These are phyloP conservation scores for Cladosporium sp. DNA, from an alignment of 2,329 filamentous ascomycete genomes.

Conservation along the genomic window DNA sequence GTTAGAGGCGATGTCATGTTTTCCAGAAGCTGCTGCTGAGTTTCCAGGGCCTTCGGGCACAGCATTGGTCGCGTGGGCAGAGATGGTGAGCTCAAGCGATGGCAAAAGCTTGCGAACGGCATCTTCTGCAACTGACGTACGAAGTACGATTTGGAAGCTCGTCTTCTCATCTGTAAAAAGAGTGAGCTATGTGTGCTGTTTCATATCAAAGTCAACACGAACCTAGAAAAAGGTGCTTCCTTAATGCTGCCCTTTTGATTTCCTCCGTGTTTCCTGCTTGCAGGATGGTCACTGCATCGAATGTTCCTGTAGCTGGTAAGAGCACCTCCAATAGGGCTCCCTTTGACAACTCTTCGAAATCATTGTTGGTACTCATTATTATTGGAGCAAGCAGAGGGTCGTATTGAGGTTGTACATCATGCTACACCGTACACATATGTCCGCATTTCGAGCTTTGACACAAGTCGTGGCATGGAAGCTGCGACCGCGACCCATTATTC, in stretches of 20 bases:
- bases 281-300: slow-evolving; percentile 20
- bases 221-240: slow-evolving; percentile 31
- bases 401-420: neutral
- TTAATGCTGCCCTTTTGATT: slow-evolving; percentile 18
- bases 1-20: slow-evolving; percentile 26
- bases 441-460: neutral
- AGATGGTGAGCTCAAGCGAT: slow-evolving; percentile 24
- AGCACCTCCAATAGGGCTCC: slow-evolving; percentile 25
- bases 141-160: slow-evolving; percentile 22
- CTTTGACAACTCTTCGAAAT: slow-evolving; percentile 22
- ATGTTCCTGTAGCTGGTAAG: slow-evolving; percentile 19
- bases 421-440: neutral
- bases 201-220: neutral
- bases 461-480: neutral
- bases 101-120: slow-evolving; percentile 21
- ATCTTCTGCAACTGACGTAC: slow-evolving; percentile 18
- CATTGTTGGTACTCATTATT: neutral
- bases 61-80: slow-evolving; percentile 31
- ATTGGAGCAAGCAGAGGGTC: neutral
- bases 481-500: no score
- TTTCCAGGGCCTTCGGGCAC: slow-evolving; percentile 27
- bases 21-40: slow-evolving; percentile 26
- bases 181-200: no score
- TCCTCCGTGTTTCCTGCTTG: slow-evolving; percentile 21
- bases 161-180: slow-evolving; percentile 25